Evolutionary conservation across 208 protist genomes (phyloP).

Genomic region (Leishmania tropica): DNA sequence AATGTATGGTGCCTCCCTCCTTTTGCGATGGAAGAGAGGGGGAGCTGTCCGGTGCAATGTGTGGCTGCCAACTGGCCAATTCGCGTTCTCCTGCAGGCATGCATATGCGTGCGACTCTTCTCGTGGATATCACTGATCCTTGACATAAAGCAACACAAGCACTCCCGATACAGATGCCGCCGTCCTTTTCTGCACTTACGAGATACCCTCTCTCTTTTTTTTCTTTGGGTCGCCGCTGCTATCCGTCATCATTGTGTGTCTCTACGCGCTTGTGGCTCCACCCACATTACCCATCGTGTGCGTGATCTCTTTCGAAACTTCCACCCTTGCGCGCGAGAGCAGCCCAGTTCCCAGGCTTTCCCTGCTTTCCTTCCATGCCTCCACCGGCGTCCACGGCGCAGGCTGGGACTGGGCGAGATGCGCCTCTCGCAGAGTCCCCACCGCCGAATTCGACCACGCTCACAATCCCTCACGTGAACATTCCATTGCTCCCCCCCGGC

Average conservation of each 20-base stretch:
- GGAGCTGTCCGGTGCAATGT: not conserved
- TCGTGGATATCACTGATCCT: not conserved
- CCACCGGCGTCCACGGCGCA: constrained; percentile 3
- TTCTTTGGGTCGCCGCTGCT: not conserved
- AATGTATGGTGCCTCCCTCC: not conserved
- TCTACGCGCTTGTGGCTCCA: not conserved
- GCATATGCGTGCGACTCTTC: not conserved
- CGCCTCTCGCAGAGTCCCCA: not conserved
- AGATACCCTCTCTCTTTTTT: not conserved
- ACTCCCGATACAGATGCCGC: not conserved
- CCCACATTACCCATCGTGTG: not conserved
- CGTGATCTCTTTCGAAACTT: not conserved
- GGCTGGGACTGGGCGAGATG: not conserved
- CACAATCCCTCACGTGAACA: constrained; percentile 12
- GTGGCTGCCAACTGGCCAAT: not conserved
- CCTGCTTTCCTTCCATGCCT: not conserved
- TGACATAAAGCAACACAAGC: no score
- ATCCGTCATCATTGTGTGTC: not conserved
- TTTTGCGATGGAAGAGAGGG: not conserved
- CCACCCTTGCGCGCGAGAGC: not conserved
- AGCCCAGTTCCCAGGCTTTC: not conserved
- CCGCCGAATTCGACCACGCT: not conserved
- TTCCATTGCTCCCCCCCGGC: constrained; percentile 28
- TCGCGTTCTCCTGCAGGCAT: not conserved
- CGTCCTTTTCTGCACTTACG: not conserved